Conservation (phyloP, 2,329 filamentous ascomycete species). For the Leptographium galeiforme region DNA sequence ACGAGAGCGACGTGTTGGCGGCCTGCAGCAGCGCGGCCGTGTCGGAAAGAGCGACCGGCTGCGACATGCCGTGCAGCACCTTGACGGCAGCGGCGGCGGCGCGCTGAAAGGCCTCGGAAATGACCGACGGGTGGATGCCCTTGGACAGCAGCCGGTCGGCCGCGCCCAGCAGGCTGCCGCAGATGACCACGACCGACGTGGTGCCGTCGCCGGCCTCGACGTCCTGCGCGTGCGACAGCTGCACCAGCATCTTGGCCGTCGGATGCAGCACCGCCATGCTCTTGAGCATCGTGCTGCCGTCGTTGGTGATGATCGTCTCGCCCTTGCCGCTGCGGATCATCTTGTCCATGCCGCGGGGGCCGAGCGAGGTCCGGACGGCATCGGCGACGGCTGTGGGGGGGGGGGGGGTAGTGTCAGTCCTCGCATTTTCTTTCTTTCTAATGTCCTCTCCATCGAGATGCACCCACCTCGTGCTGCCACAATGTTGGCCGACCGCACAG, state of each 20-base stretch:
- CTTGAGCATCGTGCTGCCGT: slow-evolving; percentile 97
- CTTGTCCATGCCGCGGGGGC: slow-evolving; percentile 96
- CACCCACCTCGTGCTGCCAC: slow-evolving; percentile 79
- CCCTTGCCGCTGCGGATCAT: slow-evolving; percentile 97
- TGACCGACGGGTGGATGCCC: slow-evolving; percentile 93
- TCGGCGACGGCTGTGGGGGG: slow-evolving; percentile 85
- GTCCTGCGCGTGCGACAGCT: slow-evolving; percentile 92
- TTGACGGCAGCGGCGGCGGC: slow-evolving; percentile 80
- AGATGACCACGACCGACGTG: slow-evolving; percentile 95
- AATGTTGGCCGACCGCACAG: slow-evolving; percentile 92
- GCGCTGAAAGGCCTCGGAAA: slow-evolving; percentile 94
- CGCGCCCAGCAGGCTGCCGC: slow-evolving; percentile 83
- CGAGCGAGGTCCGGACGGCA: slow-evolving; percentile 91
- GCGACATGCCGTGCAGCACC: slow-evolving; percentile 88
- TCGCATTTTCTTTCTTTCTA: neutral
- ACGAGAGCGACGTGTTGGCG: slow-evolving; percentile 90
- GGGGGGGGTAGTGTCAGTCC: slow-evolving; percentile 14
- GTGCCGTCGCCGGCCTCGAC: slow-evolving; percentile 97
- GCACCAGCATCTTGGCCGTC: slow-evolving; percentile 98
- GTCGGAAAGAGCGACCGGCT: slow-evolving; percentile 80
- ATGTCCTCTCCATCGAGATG: neutral
- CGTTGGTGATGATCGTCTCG: slow-evolving; percentile 98
- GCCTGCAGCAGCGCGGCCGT: slow-evolving; percentile 86
- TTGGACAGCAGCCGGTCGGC: slow-evolving; percentile 84
- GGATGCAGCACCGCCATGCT: slow-evolving; percentile 99